These are phyloP conservation scores for Fallopia convolvulus DNA, from an alignment of 148 eudicot species.

Conservation along the genomic window DNA sequence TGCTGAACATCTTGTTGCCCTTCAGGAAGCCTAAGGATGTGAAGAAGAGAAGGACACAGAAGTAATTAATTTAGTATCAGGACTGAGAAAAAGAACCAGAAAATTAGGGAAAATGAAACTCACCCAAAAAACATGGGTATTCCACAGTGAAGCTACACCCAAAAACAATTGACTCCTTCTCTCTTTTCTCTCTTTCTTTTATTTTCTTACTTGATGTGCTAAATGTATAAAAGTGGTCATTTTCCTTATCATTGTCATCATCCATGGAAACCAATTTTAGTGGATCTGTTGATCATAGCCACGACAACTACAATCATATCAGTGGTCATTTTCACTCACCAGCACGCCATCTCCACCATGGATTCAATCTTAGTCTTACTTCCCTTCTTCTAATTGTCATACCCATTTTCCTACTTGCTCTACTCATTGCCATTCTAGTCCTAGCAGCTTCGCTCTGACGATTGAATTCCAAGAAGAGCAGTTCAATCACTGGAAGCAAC, in stretches of 20 bases:
- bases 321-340: slow-evolving; percentile 1
- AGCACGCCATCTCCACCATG: neutral
- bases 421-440: too few species aligned
- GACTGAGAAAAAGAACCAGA: neutral
- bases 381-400: slow-evolving; percentile 42
- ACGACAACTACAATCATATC: neutral
- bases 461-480: too few species aligned
- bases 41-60: neutral
- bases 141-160: slow-evolving; percentile 44
- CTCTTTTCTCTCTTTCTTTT: neutral
- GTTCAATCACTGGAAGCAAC: too few species aligned
- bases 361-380: slow-evolving; percentile 11
- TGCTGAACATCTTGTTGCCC: slow-evolving; percentile 65
- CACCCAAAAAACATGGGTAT: slow-evolving; percentile 45
- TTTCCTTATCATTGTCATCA: neutral
- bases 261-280: neutral
- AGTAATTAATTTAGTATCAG: neutral
- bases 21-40: slow-evolving; percentile 58
- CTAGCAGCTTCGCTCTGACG: too few species aligned
- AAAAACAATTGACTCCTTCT: neutral
- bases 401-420: too few species aligned
- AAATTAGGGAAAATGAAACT: neutral
- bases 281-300: neutral
- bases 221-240: neutral
- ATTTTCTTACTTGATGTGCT: neutral